A percentile compares a stretch with the other conserved stretches of the same genome.
These are phyloP conservation scores for Coniochaeta prunicola DNA, from an alignment of 2,329 filamentous ascomycete genomes.

Conservation along the genomic window DNA sequence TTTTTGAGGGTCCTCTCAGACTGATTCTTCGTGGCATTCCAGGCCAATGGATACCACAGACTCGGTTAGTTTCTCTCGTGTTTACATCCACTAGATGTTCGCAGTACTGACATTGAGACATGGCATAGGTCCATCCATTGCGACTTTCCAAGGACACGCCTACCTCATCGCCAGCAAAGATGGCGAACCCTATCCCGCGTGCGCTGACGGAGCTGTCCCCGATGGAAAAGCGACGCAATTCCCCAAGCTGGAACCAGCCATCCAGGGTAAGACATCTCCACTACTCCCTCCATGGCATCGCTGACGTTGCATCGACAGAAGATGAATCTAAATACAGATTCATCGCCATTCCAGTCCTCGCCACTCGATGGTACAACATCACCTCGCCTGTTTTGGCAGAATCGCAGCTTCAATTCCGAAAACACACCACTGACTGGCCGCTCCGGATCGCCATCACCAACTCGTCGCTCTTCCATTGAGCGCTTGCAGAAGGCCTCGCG, in stretches of 20 bases:
- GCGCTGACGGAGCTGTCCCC: slow-evolving; percentile 86
- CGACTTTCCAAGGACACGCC: slow-evolving; percentile 67
- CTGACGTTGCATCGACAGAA: slow-evolving; percentile 40
- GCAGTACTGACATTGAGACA: background rate
- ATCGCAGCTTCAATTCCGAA: slow-evolving; percentile 63
- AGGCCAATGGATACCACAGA: background rate
- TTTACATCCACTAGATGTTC: background rate
- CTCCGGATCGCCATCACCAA: slow-evolving; percentile 58
- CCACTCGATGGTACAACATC: slow-evolving; percentile 63
- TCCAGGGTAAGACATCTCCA: slow-evolving; percentile 51
- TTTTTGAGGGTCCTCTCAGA: background rate
- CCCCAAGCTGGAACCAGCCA: slow-evolving; percentile 77
- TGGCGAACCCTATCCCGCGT: slow-evolving; percentile 54
- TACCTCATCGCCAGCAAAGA: slow-evolving; percentile 55
- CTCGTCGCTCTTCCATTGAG: slow-evolving; percentile 86
- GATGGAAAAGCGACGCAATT: slow-evolving; percentile 81
- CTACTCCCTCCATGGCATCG: slow-evolving; percentile 12
- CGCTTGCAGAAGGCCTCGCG: slow-evolving; percentile 89
- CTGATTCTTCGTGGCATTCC: background rate
- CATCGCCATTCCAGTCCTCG: slow-evolving; percentile 80
- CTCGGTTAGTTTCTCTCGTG: background rate
- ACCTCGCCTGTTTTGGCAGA: slow-evolving; percentile 88
- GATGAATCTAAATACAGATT: slow-evolving; percentile 62
- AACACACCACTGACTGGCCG: slow-evolving; percentile 59
- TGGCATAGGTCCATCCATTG: slow-evolving; percentile 62